Base-by-base conservation (phyloP, 345 rosid genomes). In the Salix caprea region DNA sequence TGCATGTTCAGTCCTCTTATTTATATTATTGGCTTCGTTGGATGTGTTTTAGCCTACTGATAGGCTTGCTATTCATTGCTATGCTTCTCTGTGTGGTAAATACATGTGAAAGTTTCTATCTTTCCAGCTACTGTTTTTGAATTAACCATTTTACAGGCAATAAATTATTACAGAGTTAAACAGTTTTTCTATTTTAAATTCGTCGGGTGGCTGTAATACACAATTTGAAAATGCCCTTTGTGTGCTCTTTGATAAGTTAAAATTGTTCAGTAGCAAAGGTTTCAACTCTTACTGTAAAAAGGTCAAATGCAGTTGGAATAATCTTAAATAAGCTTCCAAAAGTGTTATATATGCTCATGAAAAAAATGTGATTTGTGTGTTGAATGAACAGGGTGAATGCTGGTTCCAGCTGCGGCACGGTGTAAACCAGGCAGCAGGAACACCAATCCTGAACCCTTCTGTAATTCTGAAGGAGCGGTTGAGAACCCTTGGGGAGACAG, bases 401-500 rank as follows among this genome's bases (percentile, higher is more conserved):
- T 89, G 90, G 92, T 87, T 89, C 79, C 84, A 82, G 74, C 78
- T 75, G 52, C 79, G 82, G 78, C 80, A 77, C 58, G 76, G 79
- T 52, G 28, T 39, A 26, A 76, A 66, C 68, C 82, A 74, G 40
- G 34, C 48, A 26, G n/a, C 65, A 14, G 81, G 75, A 77, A 79
- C 11, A 65, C 48, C 58, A 24, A n/a, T 76, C 67, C 74, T 83
- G 69, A 79, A 73, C 65, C 71, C 84, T 11, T 77, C 81, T n/a
- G 68, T 58, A 64, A 79, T 89, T 73, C 82, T 89, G 61, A 81
- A 78, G 75, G 90, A 87, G 66, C 85, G 87, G 64, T 67, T 89
- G 65, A 86, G 85, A 81, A 80, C 86, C 2, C 85, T 89, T 1
- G 85, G 84, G 76, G 83, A 84, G 84, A 84, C 89, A 0, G 92